These are phyloP conservation scores for Umbelopsis ramanniana DNA, from an alignment of 192 early-diverging fungal species.

Conservation along the genomic window DNA sequence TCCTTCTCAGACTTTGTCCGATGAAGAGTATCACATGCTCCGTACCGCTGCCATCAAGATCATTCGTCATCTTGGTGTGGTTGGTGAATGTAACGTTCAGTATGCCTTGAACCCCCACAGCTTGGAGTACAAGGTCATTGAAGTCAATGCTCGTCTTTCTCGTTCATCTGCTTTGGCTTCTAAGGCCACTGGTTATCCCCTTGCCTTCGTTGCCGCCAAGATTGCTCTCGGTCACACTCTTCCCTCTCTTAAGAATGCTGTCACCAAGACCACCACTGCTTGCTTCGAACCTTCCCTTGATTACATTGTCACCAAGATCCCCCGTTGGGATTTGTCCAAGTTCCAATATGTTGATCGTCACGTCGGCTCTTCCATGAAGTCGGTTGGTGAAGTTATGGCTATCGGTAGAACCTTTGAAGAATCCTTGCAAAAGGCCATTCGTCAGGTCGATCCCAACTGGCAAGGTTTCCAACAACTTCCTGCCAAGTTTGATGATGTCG, in stretches of 20 bases:
- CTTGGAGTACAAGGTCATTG: conserved; percentile 92
- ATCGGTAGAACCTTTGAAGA: conserved; percentile 98
- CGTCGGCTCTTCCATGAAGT: conserved; percentile 92
- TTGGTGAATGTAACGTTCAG: conserved; percentile 99
- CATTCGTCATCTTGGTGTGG: conserved; percentile 93
- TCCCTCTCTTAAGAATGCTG: conserved; percentile 85
- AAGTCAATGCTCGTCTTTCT: conserved; percentile 96
- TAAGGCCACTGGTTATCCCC: conserved; percentile 97
- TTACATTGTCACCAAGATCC: conserved; percentile 96
- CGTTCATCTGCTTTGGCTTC: conserved; percentile 88
- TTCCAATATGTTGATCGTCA: conserved; percentile 89
- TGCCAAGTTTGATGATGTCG: conserved; percentile 53
- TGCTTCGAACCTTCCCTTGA: conserved; percentile 98
- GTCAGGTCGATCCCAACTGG: conserved; percentile 92
- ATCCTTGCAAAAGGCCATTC: conserved; percentile 93
- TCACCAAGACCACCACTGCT: conserved; percentile 93
- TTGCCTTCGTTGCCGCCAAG: conserved; percentile 98
- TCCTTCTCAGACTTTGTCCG: conserved; percentile 93
- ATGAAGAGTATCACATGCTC: conserved; percentile 97
- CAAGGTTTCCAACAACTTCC: conserved; percentile 69
- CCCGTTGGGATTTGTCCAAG: conserved; percentile 96
- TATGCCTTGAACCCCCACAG: conserved; percentile 92
- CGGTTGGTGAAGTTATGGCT: conserved; percentile 98
- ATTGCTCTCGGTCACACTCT: conserved; percentile 90
- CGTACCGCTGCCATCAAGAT: conserved; percentile 95